phyloP scores from a whole-genome alignment of 1,139 yeast species.

The Lodderomyces parapsilosis region DNA sequence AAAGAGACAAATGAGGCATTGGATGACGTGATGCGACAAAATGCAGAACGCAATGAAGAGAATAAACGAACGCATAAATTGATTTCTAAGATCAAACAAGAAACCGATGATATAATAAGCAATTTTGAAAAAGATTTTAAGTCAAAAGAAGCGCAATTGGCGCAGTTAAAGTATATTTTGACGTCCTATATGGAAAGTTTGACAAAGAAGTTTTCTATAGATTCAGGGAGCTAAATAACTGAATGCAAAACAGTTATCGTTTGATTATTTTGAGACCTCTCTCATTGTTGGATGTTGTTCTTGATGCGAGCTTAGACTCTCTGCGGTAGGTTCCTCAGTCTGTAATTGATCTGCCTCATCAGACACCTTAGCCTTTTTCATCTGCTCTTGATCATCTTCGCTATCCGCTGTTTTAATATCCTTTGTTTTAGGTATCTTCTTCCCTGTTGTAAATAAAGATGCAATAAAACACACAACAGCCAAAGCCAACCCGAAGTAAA shows the following conservation, averaged over 20 bases:
- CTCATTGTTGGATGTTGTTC: not conserved
- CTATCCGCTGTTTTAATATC: slow-evolving; percentile 22
- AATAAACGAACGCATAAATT: slow-evolving; percentile 47
- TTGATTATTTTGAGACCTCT: not conserved
- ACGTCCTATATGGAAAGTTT: slow-evolving; percentile 25
- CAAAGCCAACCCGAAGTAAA: slow-evolving; percentile 38
- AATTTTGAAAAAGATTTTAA: slow-evolving; percentile 55
- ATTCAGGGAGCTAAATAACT: not conserved
- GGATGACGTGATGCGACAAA: slow-evolving; percentile 47
- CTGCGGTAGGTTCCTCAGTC: not conserved
- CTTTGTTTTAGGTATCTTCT: slow-evolving; percentile 34
- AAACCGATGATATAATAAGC: slow-evolving; percentile 40
- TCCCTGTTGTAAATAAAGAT: slow-evolving; percentile 36
- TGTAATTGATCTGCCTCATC: not conserved
- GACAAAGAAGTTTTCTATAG: not conserved
- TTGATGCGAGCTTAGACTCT: not conserved
- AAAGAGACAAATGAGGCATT: slow-evolving; percentile 46
- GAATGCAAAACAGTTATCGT: not conserved
- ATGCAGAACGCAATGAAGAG: slow-evolving; percentile 53
- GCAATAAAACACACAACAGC: slow-evolving; percentile 29
- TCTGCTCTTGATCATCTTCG: slow-evolving; percentile 12
- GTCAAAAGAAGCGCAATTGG: slow-evolving; percentile 53
- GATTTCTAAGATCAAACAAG: slow-evolving; percentile 48
- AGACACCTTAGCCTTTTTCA: slow-evolving; percentile 6
- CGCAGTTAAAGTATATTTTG: slow-evolving; percentile 54